Conservation (phyloP, 2,329 filamentous ascomycete genomes). For the Aspergillus phoenicis region DNA sequence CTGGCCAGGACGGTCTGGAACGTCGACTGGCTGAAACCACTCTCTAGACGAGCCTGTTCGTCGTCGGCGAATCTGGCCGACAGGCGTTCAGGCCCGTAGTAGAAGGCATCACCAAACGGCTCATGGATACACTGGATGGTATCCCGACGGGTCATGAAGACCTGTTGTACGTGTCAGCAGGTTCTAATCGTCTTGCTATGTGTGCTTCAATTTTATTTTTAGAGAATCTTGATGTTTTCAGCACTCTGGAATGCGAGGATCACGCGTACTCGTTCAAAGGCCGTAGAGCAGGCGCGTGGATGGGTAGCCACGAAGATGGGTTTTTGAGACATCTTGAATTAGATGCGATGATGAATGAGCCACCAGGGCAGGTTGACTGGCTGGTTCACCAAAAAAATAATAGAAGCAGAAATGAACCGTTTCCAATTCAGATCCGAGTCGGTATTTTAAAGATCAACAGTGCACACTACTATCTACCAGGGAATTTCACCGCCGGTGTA, state of each 20-base stretch:
- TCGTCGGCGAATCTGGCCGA: constrained; percentile 77
- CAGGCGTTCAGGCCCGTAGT: constrained; percentile 89
- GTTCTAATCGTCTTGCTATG: background rate
- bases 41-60: constrained; percentile 48
- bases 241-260: background rate
- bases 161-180: constrained; percentile 53
- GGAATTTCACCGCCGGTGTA: constrained; percentile 27
- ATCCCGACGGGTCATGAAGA: constrained; percentile 93
- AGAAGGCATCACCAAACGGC: constrained; percentile 95
- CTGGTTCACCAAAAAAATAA: background rate
- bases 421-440: background rate
- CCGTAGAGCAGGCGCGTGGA: constrained; percentile 91
- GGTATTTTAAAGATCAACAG: background rate
- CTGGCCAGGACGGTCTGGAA: constrained; percentile 70
- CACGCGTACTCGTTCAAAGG: constrained; percentile 81
- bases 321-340: constrained; percentile 66
- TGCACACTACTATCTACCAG: constrained; percentile 22
- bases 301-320: constrained; percentile 93
- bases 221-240: background rate
- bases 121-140: constrained; percentile 85
- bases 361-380: background rate
- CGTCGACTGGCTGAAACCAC: constrained; percentile 49
- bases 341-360: background rate
- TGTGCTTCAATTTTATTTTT: too few species aligned
- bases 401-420: background rate